Evolutionary conservation across 1,284 basidiomycete species (phyloP).

Genomic region (Fomitopsis palustris): DNA sequence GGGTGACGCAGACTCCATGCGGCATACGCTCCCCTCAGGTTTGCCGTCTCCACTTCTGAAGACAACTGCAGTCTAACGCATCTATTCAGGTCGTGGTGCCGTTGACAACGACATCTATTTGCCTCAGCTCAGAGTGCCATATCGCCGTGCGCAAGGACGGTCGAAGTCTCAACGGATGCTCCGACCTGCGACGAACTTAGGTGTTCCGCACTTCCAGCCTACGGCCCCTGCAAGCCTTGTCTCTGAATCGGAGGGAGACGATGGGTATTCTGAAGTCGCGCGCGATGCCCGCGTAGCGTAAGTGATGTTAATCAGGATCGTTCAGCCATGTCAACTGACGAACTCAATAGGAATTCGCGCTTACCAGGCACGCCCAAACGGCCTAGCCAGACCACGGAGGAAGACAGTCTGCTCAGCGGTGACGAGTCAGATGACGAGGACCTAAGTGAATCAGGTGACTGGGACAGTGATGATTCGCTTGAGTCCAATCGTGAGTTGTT

Average conservation of each 20-base stretch:
- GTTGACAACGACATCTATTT: constrained; percentile 53
- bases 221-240: background rate
- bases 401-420: constrained; percentile 55
- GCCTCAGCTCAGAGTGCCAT: constrained; percentile 47
- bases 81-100: constrained; percentile 27
- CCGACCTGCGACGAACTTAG: background rate
- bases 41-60: constrained; percentile 1
- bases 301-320: constrained; percentile 18
- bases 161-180: background rate
- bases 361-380: constrained; percentile 34
- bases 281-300: constrained; percentile 68
- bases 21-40: constrained; percentile 2
- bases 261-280: constrained; percentile 56
- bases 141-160: background rate
- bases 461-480: constrained; percentile 55
- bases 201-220: background rate
- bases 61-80: background rate
- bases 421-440: constrained; percentile 79
- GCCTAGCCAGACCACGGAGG: constrained; percentile 32
- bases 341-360: constrained; percentile 44
- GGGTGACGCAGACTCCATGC: background rate
- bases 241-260: constrained; percentile 68
- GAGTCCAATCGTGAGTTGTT: constrained; percentile 20
- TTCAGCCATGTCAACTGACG: background rate
- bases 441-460: constrained; percentile 46